phyloP scores from a whole-genome alignment of 2,329 filamentous ascomycete genomes.

The Talaromyces sp. region DNA sequence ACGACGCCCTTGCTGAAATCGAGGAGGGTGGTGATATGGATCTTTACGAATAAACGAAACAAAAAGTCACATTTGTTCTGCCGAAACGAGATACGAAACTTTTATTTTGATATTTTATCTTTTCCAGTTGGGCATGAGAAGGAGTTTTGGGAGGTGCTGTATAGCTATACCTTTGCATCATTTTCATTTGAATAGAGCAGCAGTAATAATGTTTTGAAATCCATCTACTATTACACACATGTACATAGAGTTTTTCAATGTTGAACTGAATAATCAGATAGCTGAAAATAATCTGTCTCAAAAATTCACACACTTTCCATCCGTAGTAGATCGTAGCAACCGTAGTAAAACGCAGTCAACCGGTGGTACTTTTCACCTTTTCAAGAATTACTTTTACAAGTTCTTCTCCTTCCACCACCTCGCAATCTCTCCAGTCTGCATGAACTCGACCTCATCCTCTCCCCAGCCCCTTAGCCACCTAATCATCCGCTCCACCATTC shows the following conservation, averaged over 20 bases:
- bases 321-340: neutral
- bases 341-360: neutral
- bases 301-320: too few relatives aligned
- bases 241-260: neutral
- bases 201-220: neutral
- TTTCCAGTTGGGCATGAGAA: neutral
- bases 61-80: neutral
- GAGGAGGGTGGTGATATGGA: slow-evolving; percentile 57
- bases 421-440: slow-evolving; percentile 24
- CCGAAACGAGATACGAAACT: neutral
- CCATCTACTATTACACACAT: neutral
- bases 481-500: slow-evolving; percentile 51
- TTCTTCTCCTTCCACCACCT: slow-evolving; percentile 22
- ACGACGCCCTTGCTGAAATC: slow-evolving; percentile 69
- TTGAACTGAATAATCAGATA: neutral
- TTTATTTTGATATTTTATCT: neutral
- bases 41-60: slow-evolving; percentile 53
- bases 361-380: neutral
- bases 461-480: slow-evolving; percentile 43
- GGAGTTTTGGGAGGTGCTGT: neutral
- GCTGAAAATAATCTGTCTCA: neutral
- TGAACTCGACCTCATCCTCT: slow-evolving; percentile 26
- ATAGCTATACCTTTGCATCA: neutral
- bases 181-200: neutral
- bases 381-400: neutral